Percentiles rank a stretch among this genome's conserved stretches.
Evolutionary conservation across 2,329 filamentous ascomycete species (phyloP).

Genomic region (Xylaria digitata): DNA sequence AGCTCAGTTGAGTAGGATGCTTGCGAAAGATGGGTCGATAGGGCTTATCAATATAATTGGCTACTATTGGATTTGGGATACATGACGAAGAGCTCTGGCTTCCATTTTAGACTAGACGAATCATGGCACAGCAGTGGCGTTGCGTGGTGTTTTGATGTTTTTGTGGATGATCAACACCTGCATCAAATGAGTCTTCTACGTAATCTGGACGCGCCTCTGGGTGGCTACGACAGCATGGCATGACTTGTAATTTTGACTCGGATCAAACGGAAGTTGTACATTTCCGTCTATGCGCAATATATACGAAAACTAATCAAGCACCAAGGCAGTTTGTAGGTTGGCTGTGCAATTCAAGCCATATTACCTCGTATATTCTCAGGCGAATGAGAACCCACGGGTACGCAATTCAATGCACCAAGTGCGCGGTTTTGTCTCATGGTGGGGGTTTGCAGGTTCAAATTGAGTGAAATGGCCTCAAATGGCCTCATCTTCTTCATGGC

Average conservation of each 20-base stretch:
- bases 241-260: background rate
- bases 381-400: too few relatives aligned
- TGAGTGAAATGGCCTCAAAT: too few relatives aligned
- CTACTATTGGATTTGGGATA: constrained; percentile 10
- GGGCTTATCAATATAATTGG: constrained; percentile 24
- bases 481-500: constrained; percentile 56
- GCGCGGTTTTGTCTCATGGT: too few relatives aligned
- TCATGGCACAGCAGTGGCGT: constrained; percentile 18
- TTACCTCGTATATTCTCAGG: too few relatives aligned
- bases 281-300: too few relatives aligned
- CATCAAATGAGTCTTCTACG: constrained; percentile 7
- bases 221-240: constrained; percentile 9
- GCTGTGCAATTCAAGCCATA: too few relatives aligned
- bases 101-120: constrained; percentile 7
- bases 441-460: too few relatives aligned
- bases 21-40: constrained; percentile 25
- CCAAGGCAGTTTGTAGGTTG: too few relatives aligned
- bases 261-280: background rate
- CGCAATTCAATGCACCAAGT: too few relatives aligned
- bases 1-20: constrained; percentile 9
- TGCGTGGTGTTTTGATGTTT: background rate
- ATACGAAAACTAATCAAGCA: background rate
- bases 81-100: constrained; percentile 18
- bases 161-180: background rate
- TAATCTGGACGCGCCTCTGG: background rate